Evolutionary conservation across 768 basidiomycete species (phyloP), one percentile per base, ranked within the genome.

Genomic region (Suillus brevipes): DNA sequence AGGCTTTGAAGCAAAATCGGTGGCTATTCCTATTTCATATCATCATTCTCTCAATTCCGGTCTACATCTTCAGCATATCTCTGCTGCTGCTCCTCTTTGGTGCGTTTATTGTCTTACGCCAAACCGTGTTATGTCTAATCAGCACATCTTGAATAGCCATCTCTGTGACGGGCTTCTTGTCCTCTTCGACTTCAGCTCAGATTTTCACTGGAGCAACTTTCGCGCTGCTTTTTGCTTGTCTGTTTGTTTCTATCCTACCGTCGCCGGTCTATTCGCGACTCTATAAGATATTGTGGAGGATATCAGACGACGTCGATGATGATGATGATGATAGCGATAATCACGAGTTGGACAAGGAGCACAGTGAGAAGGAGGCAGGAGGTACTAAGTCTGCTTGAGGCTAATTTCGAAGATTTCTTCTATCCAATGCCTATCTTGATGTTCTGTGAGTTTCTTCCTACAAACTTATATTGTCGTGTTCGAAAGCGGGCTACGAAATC

Each of bases 21-120:
- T 57, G 56, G 56, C n/a, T 25, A 4, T 57, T 57, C 14, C 56
- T 57, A 57, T 57, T 37, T 6, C 56, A 57, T 23, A 57, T 57
- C 23, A 16, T 57, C 8, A 37, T 38, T 38, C 56, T 57, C 37
- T 57, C 56, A 5, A 57, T 57, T 38, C 56, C 56, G 2, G 34
- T 57, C 0, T 57, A 57, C 38, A 8, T 38, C 12, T 57, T 57
- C 4, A 23, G 13, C 2, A 57, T 57, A 57, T 57, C 56, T 25
- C 56, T 57, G 25, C 37, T 57, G 36, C n/a, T 38, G 23, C 56
- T 57, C 23, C 8, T 57, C 13, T 57, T 57, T 8, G 56, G 56
- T 57, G 16, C 13, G 56, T 56, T 38, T 38, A n/a, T 25, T 38
- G 37, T 38, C 9, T 14, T 23, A 8, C 8, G 14, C 56, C 2